Evolutionary conservation across 768 basidiomycete genomes (phyloP).

Genomic region (Leccinum subtestaceum): DNA sequence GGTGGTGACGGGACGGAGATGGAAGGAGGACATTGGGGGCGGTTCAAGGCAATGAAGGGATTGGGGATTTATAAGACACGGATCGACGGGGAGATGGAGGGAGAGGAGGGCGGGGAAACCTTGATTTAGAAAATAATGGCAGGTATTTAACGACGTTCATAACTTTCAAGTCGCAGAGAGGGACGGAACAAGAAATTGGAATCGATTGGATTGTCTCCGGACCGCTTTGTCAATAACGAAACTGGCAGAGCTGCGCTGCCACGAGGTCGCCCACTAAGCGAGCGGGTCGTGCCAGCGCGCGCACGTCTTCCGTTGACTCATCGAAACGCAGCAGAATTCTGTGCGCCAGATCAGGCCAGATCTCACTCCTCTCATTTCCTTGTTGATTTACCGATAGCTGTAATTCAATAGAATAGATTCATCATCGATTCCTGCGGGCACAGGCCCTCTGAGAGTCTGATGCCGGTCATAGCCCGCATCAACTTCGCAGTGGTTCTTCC

Average conservation of each 20-base stretch:
- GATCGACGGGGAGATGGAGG: constrained; percentile 20
- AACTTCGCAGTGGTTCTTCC: constrained; percentile 23
- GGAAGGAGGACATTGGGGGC: constrained; percentile 47
- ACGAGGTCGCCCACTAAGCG: constrained; percentile 26
- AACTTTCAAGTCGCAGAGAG: constrained; percentile 7
- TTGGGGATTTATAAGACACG: constrained; percentile 24
- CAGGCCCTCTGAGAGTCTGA: constrained; percentile 14
- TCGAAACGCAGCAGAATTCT: constrained; percentile 16
- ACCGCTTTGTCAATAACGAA: constrained; percentile 20
- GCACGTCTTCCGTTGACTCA: constrained; percentile 17
- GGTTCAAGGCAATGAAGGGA: constrained; percentile 8
- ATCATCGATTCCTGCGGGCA: constrained; percentile 7
- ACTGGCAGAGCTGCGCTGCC: constrained; percentile 20
- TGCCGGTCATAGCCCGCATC: constrained; percentile 20
- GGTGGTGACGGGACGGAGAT: constrained; percentile 55
- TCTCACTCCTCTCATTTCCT: constrained; percentile 23
- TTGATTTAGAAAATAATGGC: constrained; percentile 1
- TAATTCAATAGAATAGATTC: constrained; percentile 19
- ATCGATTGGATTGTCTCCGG: constrained; percentile 20
- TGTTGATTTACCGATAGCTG: constrained; percentile 27
- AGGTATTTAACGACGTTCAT: constrained; percentile 5
- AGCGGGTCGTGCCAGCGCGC: constrained; percentile 18
- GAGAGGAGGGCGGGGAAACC: constrained; percentile 16
- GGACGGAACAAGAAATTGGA: constrained; percentile 17
- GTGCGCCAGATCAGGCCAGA: constrained; percentile 17